Percentiles rank a stretch among this genome's conserved stretches.
These are phyloP conservation scores for Ophryocystis elektroscirrha DNA, from an alignment of 169 alveolate species.

Conservation along the genomic window DNA sequence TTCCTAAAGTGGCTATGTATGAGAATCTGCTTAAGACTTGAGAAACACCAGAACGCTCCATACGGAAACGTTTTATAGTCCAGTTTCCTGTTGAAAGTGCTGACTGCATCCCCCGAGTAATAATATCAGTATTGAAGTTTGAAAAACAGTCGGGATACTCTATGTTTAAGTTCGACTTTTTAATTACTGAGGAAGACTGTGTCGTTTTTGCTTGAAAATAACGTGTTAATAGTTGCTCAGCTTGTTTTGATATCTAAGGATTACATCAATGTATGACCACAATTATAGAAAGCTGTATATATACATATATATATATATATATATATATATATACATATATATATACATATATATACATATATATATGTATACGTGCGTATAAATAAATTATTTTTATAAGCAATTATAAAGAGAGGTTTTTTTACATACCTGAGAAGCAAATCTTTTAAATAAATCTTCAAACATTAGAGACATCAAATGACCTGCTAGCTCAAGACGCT, in stretches of 20 bases:
- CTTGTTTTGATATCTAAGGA: conserved; percentile 21
- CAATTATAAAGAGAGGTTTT: conserved; percentile 36
- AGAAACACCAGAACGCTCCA: conserved; percentile 92
- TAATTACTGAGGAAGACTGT: no score
- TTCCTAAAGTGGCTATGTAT: conserved; percentile 79
- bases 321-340: background rate
- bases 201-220: background rate
- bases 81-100: conserved; percentile 96
- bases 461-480: conserved; percentile 81
- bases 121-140: conserved; percentile 61
- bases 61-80: conserved; percentile 86
- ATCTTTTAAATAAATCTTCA: conserved; percentile 65
- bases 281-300: no score
- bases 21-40: conserved; percentile 84
- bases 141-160: conserved; percentile 61
- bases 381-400: conserved; percentile 57
- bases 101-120: conserved; percentile 78
- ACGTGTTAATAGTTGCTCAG: no score
- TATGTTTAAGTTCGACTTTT: conserved; percentile 5
- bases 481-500: conserved; percentile 95
- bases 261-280: conserved; percentile 1
- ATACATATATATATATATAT: background rate
- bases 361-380: conserved; percentile 38
- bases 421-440: conserved; percentile 32
- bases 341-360: no score